phyloP scores from a whole-genome alignment of 306 rosid species.

The Datisca glomerata region DNA sequence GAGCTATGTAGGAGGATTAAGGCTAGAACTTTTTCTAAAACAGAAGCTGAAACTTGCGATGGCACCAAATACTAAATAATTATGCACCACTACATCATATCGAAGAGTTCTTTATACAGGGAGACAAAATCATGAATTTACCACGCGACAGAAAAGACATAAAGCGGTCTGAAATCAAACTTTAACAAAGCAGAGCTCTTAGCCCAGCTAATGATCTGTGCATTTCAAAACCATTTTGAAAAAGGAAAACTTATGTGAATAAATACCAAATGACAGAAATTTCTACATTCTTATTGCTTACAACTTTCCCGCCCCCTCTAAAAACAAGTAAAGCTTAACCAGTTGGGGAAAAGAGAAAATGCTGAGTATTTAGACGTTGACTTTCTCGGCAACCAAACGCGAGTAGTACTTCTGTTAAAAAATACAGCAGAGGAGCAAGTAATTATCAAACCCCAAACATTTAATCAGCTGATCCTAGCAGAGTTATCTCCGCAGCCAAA shows the following conservation, averaged over 20 bases:
- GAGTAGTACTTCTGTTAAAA: not conserved
- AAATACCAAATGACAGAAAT: too few species aligned
- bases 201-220: too few species aligned
- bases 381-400: not conserved
- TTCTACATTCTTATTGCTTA: too few species aligned
- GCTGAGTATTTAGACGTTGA: not conserved
- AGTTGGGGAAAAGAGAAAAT: too few species aligned
- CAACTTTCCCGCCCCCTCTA: too few species aligned
- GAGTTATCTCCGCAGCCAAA: slow-evolving; percentile 9
- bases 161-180: slow-evolving; percentile 10
- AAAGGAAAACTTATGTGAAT: too few species aligned
- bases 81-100: slow-evolving; percentile 7
- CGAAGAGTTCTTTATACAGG: not conserved
- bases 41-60: not conserved
- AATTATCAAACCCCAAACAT: not conserved
- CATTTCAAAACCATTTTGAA: too few species aligned
- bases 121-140: slow-evolving; percentile 23
- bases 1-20: slow-evolving; percentile 1
- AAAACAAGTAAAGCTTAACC: too few species aligned
- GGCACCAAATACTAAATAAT: not conserved
- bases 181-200: too few species aligned
- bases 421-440: not conserved
- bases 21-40: slow-evolving; percentile 1
- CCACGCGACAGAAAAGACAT: slow-evolving; percentile 23
- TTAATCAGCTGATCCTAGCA: not conserved